Base-by-base conservation (phyloP, 73 alveolate species). In the Blepharisma japonicum region DNA sequence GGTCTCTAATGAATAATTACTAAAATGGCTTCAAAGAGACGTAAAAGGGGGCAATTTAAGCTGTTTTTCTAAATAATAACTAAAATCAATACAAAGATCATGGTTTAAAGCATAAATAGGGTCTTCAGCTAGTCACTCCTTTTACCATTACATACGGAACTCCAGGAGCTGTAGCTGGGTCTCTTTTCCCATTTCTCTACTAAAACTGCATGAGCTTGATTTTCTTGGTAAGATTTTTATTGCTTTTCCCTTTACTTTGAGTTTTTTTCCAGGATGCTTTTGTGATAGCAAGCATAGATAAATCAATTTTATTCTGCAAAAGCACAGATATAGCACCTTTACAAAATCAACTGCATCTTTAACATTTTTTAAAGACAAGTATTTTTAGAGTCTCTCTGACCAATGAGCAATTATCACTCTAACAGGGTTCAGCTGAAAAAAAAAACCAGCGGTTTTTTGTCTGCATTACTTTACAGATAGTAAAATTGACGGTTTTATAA, bases 191-290 rank as follows among this genome's bases (percentile, higher is more conserved):
- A 97, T 80, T 93, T 91, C 82, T 97, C 99, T 48, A 99, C 99
- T 61, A 98, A 92, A 86, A 91, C 99, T 23, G 97, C 99, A 92
- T 98, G 99, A 9, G 99, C 99, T 83, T 94, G 95, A 79, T 89
- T 97, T 27, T 96, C 96, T 46, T 84, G 89, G 77, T 97, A 82
- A 6, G 80, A 80, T 82, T 46, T 20, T n/a, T 27, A 6, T 61
- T 49, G 81, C 70, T 81, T 78, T 46, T 93, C 61, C 82, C 85
- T 86, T 77, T 5, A n/a, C 38, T 6, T n/a, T 56, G n/a, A 6
- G 55, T 48, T 68, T 83, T 83, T 80, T 89, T 95, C n/a, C 97
- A 95, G 9, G 96, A 81, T 3, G 97, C 95, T 89, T 98, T 98
- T 6, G 99, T 94, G 71, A 98, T 98, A 32, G 97, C 98, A 79